phyloP scores from a whole-genome alignment of 176 grass and related monocot genomes.

The Saccharum officinarum region DNA sequence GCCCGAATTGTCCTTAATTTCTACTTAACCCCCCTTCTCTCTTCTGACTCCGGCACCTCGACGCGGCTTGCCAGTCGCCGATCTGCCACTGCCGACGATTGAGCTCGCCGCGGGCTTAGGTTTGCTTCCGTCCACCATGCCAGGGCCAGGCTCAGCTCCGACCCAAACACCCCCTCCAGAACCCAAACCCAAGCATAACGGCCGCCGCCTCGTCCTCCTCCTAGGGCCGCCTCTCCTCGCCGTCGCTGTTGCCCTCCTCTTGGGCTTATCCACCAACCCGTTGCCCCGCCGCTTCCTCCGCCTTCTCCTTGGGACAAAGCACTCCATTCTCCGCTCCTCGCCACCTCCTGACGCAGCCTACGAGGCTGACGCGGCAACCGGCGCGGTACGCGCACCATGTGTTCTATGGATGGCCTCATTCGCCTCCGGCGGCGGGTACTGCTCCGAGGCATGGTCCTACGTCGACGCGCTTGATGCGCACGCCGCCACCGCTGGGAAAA shows the following conservation, averaged over 20 bases:
- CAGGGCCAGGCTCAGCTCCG: constrained; percentile 14
- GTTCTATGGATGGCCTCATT: constrained; percentile 88
- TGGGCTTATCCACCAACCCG: constrained; percentile 23
- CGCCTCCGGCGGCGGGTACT: constrained; percentile 68
- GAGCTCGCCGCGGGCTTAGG: not conserved
- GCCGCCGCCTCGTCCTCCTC: constrained; percentile 24
- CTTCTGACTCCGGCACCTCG: not conserved
- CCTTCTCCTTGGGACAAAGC: not conserved
- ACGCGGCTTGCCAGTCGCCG: not conserved
- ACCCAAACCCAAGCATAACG: not conserved
- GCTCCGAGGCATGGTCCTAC: constrained; percentile 84
- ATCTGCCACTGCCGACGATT: not conserved
- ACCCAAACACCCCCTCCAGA: not conserved
- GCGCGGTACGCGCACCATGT: constrained; percentile 56
- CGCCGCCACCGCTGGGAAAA: not conserved
- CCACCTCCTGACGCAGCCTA: not conserved
- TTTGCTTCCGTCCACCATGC: constrained; percentile 12
- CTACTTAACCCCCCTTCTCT: not conserved
- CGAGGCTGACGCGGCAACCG: not conserved
- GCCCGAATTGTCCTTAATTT: not conserved
- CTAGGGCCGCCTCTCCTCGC: constrained; percentile 30
- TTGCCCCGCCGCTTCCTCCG: constrained; percentile 26
- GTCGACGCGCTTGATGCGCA: constrained; percentile 25
- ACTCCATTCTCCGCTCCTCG: not conserved
- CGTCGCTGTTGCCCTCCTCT: constrained; percentile 32